Percentiles rank a stretch among this genome's conserved stretches.
These are phyloP conservation scores for Anacardium occidentale DNA, from an alignment of 345 rosid genomes.

Conservation along the genomic window DNA sequence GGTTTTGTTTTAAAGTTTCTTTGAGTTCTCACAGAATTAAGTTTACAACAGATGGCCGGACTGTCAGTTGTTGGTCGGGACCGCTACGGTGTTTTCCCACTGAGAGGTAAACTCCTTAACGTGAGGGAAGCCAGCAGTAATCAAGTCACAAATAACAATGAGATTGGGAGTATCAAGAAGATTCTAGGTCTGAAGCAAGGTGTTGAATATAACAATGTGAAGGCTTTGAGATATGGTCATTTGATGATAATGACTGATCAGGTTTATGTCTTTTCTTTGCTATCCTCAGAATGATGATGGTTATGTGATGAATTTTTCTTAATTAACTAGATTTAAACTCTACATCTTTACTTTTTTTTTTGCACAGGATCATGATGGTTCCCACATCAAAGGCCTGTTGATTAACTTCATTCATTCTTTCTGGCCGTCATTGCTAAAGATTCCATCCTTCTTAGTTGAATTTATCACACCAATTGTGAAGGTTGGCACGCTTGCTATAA, in stretches of 20 bases:
- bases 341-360: conserved; percentile 20
- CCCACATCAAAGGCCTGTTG: conserved; percentile 91
- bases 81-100: conserved; percentile 81
- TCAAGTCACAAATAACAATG: conserved; percentile 81
- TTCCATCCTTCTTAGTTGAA: conserved; percentile 87
- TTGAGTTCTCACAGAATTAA: conserved; percentile 6
- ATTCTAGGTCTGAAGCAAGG: conserved; percentile 93
- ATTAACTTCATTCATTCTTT: conserved; percentile 92
- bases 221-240: conserved; percentile 93
- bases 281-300: not conserved
- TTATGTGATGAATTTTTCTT: not conserved
- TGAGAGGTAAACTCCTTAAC: conserved; percentile 89
- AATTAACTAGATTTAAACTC: not conserved
- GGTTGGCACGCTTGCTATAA: conserved; percentile 37
- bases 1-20: not conserved
- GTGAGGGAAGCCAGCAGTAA: conserved; percentile 90
- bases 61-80: conserved; percentile 60
- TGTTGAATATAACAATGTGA: conserved; percentile 61
- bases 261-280: conserved; percentile 32
- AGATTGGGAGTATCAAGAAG: conserved; percentile 82
- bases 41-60: conserved; percentile 71
- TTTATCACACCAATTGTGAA: conserved; percentile 96
- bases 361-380: conserved; percentile 93
- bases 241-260: conserved; percentile 99
- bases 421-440: conserved; percentile 90